Evolutionary conservation across 768 basidiomycete species (phyloP), one percentile per base, ranked within the genome.

Genomic region (Naganishia randhawae): DNA sequence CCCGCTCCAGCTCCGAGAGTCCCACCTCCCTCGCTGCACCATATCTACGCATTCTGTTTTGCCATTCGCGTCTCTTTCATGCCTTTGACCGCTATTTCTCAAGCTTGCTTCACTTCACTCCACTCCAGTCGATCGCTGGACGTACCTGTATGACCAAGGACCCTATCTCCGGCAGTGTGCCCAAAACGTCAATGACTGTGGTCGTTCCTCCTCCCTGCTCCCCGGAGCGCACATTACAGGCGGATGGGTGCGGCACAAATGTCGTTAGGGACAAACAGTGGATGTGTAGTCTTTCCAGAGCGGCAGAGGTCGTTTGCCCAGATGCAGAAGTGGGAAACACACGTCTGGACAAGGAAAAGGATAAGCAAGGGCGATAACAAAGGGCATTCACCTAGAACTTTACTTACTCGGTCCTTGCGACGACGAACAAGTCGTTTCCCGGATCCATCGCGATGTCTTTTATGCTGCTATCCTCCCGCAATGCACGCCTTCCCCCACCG

Each of bases 371-470:
- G 41, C 14, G 14, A 42, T 1, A 10, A 54, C 11, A 19, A 31
- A 41, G 1, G 13, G 33, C 33, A n/a, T 9, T 41, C 25, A 37
- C 10, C n/a, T n/a, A n/a, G 5, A 39, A 22, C n/a, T 35, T 65
- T 63, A 72, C 77, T 71, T 31, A 77, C 78, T 52, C 68, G 32
- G 74, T 57, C 63, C 78, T 72, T 3, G 75, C 77, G 0, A 75
- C 67, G 14, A 78, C 73, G 31, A 77, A 73, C 39, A 79, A 50
- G 62, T 79, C 76, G 50, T 72, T 71, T 22, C 78, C 78, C 9
- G 77, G 77, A 73, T 79, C 78, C 32, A 78, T 76, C 6, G 78
- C 74, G 55, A 79, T 75, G 33, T 79, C 78, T 17, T 73, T 66
- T 25, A 79, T 71, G 25, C 70, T 69, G 50, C 35, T 75, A 71